Evolutionary conservation across 257 asterid species (phyloP).

Genomic region (Capsicum baccatum): DNA sequence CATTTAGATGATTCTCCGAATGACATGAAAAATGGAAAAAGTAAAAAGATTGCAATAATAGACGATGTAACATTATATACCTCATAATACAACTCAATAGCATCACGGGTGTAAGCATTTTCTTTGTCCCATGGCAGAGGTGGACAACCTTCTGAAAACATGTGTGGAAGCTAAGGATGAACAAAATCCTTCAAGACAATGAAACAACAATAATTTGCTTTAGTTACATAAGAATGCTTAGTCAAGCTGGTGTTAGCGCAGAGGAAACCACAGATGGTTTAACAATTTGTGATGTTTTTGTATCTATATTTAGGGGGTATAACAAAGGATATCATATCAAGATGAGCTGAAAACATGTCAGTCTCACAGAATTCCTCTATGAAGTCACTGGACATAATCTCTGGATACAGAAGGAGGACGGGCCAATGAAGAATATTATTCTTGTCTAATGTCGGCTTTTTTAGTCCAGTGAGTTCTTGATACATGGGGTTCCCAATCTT

Average conservation of each 20-base stretch:
- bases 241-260: background rate
- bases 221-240: background rate
- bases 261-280: background rate
- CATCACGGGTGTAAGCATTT: slow-evolving; percentile 76
- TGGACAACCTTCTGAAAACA: slow-evolving; percentile 81
- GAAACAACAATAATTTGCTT: slow-evolving; percentile 16
- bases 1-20: background rate
- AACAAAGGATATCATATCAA: slow-evolving; percentile 87
- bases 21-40: background rate
- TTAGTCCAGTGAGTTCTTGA: slow-evolving; percentile 84
- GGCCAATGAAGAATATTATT: slow-evolving; percentile 93
- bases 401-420: slow-evolving; percentile 80
- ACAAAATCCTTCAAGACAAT: slow-evolving; percentile 29
- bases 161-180: slow-evolving; percentile 74
- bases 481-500: slow-evolving; percentile 81
- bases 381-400: slow-evolving; percentile 90
- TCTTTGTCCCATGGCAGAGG: slow-evolving; percentile 84
- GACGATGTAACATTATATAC: slow-evolving; percentile 44
- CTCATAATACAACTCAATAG: slow-evolving; percentile 88
- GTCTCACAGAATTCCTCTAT: slow-evolving; percentile 94
- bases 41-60: background rate
- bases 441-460: slow-evolving; percentile 72
- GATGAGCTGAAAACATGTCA: slow-evolving; percentile 75
- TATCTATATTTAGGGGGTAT: background rate
- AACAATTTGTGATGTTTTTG: background rate